These are phyloP conservation scores for Puccinia coronata DNA, from an alignment of 1,284 basidiomycete genomes.

Conservation along the genomic window DNA sequence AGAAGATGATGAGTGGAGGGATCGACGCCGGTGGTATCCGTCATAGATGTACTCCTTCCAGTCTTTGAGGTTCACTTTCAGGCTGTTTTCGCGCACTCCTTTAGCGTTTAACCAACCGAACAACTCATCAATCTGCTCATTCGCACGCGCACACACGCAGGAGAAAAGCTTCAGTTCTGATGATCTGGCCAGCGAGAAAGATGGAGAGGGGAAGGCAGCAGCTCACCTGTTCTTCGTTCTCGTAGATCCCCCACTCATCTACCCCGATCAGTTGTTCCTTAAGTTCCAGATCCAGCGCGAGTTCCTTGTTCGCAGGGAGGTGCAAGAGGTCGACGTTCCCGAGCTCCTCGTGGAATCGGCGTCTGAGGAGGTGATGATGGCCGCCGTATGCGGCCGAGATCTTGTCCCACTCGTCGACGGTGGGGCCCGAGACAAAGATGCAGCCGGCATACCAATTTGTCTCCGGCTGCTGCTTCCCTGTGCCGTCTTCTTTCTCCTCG, in stretches of 20 bases:
- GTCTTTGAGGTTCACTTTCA: constrained; percentile 27
- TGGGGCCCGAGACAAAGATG: constrained; percentile 25
- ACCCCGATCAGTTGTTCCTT: not conserved
- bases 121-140: constrained; percentile 31
- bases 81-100: constrained; percentile 18
- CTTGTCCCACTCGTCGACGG: constrained; percentile 12
- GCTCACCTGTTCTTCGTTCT: constrained; percentile 21
- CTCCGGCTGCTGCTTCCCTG: not conserved
- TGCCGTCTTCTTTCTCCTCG: not conserved
- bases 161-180: too few relatives aligned
- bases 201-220: not conserved
- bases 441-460: constrained; percentile 11
- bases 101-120: constrained; percentile 36
- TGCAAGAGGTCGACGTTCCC: not conserved
- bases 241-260: constrained; percentile 29
- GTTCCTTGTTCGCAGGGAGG: not conserved
- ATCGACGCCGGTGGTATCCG: not conserved
- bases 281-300: not conserved
- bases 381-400: not conserved
- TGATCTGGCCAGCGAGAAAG: not conserved
- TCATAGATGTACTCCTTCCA: constrained; percentile 33
- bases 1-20: not conserved
- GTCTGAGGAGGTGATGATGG: not conserved
- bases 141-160: not conserved
- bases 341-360: constrained; percentile 4